phyloP scores from a whole-genome alignment of 192 early-diverging fungal species.

The Backusella mclennaniae region DNA sequence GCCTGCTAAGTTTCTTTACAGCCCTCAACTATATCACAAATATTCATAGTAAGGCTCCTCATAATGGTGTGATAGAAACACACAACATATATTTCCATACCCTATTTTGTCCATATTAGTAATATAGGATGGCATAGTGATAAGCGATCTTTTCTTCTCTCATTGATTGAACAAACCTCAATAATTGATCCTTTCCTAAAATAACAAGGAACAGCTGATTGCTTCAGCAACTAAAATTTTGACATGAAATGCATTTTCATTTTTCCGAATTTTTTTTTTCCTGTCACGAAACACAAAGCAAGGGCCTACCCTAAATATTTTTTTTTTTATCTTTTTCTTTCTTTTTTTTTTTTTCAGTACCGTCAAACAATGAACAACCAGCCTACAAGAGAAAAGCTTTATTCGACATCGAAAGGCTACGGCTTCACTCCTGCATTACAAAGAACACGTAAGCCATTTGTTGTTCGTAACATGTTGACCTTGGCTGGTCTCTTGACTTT shows the following conservation, averaged over 20 bases:
- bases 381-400: slow-evolving; percentile 32
- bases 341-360: neutral
- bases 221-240: too few relatives aligned
- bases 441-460: slow-evolving; percentile 52
- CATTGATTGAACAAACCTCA: too few relatives aligned
- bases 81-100: too few relatives aligned
- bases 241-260: neutral
- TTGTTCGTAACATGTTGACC: slow-evolving; percentile 47
- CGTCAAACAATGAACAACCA: neutral
- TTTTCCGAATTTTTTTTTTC: neutral
- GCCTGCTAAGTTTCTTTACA: neutral
- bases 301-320: neutral
- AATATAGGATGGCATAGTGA: too few relatives aligned
- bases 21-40: neutral
- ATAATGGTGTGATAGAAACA: too few relatives aligned
- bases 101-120: too few relatives aligned
- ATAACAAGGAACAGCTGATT: too few relatives aligned
- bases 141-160: too few relatives aligned
- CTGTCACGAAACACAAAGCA: neutral
- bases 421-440: slow-evolving; percentile 55
- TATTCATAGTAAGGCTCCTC: neutral
- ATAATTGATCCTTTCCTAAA: too few relatives aligned
- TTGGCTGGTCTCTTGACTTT: slow-evolving; percentile 50
- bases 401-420: slow-evolving; percentile 38
- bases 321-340: slow-evolving; percentile 1